Evolutionary conservation across 2,329 filamentous ascomycete genomes (phyloP).

Genomic region (Penicillium sp.): DNA sequence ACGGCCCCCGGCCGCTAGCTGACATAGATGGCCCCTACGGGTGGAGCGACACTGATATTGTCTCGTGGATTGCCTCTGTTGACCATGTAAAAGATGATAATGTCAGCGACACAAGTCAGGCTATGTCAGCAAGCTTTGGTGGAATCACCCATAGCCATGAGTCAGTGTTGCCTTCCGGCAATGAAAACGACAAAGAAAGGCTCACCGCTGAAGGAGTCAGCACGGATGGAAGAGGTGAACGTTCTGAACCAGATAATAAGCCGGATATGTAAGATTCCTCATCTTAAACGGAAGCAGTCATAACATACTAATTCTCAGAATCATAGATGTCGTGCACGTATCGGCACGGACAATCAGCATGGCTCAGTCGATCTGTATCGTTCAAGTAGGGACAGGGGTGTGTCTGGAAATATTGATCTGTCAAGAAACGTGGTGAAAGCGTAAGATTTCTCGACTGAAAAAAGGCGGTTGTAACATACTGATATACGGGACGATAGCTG

Average conservation of each 20-base stretch:
- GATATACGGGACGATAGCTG: not conserved
- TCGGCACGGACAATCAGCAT: no score
- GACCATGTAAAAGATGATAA: not conserved
- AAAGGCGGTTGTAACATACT: not conserved
- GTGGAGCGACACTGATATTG: not conserved
- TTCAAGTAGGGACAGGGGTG: no score
- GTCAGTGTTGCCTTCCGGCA: not conserved
- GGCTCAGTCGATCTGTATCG: no score
- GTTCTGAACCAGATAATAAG: not conserved
- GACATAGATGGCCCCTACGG: not conserved
- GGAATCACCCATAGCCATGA: not conserved
- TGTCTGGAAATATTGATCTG: no score
- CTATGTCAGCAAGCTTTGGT: conserved; percentile 7
- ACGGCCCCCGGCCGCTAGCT: not conserved
- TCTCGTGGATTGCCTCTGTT: not conserved
- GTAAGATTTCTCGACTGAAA: not conserved
- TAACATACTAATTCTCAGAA: not conserved
- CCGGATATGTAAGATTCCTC: not conserved
- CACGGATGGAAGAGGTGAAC: not conserved
- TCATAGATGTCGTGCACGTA: no score
- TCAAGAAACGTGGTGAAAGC: not conserved
- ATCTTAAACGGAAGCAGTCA: not conserved
- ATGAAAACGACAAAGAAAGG: not conserved
- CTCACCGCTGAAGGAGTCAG: no score
- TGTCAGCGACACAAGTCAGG: not conserved